Base-by-base conservation (phyloP, 2,329 filamentous ascomycete species). In the Cordyceps cateniannulata region DNA sequence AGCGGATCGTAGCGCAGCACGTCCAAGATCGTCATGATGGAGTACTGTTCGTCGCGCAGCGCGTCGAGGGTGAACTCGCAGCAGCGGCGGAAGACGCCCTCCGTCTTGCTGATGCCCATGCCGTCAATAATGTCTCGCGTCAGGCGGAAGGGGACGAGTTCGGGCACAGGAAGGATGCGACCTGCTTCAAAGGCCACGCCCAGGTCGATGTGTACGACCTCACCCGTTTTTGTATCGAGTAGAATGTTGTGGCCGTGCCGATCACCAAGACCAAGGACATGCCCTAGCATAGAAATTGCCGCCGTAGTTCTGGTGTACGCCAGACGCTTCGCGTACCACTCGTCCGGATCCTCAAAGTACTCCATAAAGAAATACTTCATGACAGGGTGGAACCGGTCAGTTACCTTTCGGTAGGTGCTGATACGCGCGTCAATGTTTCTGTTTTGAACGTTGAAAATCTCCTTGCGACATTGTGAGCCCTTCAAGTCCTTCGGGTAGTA, bases 291-390 rank as follows among this genome's bases (percentile, higher is more conserved):
- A 0, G 92, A 97, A 62, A 98, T 93, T 4, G 93, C 93, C 0
- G 95, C 95, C 0, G 93, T 98, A 47, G 90, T 95, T 62, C 95
- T 85, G 1, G 92, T 96, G 71, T 99, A 99, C 6, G 93, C 92
- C 10, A 96, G 83, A 7, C 96, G 85, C 66, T 87, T 90, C 62
- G 85, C 83, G 69, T 97, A 99, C 95, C 95, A 99, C 66, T 96
- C 93, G 70, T 99, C 93, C 0, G 95, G 95, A 65, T 96, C 91
- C 56, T 87, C 82, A 71, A 96, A 99, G 63, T 89, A 85, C 72
- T 99, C 95, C 79, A 97, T 91, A 72, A 99, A 96, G 77, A 99
- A 99, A 77, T 93, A 96, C 61, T 89, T 86, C 87, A 99, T 90
- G 5, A 98, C 95, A 0, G 96, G 95, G 63, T 92, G 89, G 72